Evolutionary conservation across 2,329 filamentous ascomycete genomes (phyloP), one percentile per base, ranked within the genome.

Genomic region (Plectosphaerella plurivora): DNA sequence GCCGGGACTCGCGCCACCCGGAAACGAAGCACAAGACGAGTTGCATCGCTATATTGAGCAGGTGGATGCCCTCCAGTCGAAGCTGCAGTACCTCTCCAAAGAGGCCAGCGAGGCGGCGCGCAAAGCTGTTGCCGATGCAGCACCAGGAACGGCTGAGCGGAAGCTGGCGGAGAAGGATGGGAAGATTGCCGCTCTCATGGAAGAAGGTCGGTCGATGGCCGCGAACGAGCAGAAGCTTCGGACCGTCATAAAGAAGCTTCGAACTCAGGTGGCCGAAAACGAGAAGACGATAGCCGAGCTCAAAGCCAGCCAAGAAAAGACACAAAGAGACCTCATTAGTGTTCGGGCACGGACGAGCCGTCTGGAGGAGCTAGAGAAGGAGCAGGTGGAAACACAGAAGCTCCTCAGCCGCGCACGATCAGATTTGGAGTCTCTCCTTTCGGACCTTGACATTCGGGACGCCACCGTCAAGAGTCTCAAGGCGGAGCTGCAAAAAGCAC

Each of bases 11-110:
- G n/a, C 12, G 42, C 18, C 42, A 12, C 42, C 22, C 52, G 22
- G 22, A 8, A 33, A 12, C 11, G 44, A 46, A 22, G 22, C 44
- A 15, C 56, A 93, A 53, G 89, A 94, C 60, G 94, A 97, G 65
- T 79, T 91, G 41, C 85, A 94, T 61, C 81, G 80, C 47, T 90
- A 96, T 57, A 80, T 93, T 7, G 94, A 99, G 69, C 85, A 88
- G 36, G 94, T 97, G 51, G 94, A 99, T 73, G 88, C 92, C 4
- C 73, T 99, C 2, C 90, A 97, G 67, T 84, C 91, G 7, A 97
- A 99, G 65, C 73, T 99, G 25, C 87, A 92, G 59, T 97, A 95
- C 63, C 74, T 99, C 12, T 86, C 92, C 3, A 87, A 87, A 55
- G 88, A 92, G 63, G 86, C 89, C 12, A 83, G 88, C 0, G 87